Evolutionary conservation across 2,329 filamentous ascomycete species (phyloP), one percentile per base, ranked within the genome.

Genomic region (Harringtonia aguacate): DNA sequence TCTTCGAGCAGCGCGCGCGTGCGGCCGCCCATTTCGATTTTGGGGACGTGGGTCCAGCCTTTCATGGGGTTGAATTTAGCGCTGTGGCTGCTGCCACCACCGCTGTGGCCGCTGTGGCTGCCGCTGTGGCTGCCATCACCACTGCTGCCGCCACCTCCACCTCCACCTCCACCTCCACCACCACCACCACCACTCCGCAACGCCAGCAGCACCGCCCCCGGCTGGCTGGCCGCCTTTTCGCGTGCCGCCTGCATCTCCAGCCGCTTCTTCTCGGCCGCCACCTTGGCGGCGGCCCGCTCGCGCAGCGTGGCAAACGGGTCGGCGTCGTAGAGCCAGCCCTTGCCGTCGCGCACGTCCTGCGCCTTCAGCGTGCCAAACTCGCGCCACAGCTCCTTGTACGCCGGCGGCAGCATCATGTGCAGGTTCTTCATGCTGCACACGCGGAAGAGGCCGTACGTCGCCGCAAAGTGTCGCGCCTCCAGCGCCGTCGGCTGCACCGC

Each of bases 381-480:
- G 59, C 94, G 94, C 92, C 92, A 98, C 35, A 95, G 67, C 51
- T 86, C 78, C 57, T 82, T 84, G 64, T 95, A 94, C 47, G 84
- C 85, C 0, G 92, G 92, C 21, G 92, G 92, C 51, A 98, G 72
- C 67, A 89, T 90, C 69, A 88, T 94, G 58, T 95, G 87, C 55
- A 95, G 78, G 59, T 97, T 97, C 63, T 89, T 88, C 81, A 94
- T 94, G 58, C 84, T 95, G 62, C 86, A 90, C 4, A 97, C 85
- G 40, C 92, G 77, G 59, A 92, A 97, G 9, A 98, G 72, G 3
- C 82, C 85, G 64, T 94, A 97, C 0, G 89, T 86, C 4, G 92
- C 92, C 9, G 89, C 88, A 52, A 94, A 92, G 67, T 98, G 90
- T 47, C 84, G 81, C 18, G 92, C 90, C 67, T 98, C 92, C 10